Conservation (phyloP, 495 filamentous ascomycete genomes). For the Beverwykella pulmonaria region DNA sequence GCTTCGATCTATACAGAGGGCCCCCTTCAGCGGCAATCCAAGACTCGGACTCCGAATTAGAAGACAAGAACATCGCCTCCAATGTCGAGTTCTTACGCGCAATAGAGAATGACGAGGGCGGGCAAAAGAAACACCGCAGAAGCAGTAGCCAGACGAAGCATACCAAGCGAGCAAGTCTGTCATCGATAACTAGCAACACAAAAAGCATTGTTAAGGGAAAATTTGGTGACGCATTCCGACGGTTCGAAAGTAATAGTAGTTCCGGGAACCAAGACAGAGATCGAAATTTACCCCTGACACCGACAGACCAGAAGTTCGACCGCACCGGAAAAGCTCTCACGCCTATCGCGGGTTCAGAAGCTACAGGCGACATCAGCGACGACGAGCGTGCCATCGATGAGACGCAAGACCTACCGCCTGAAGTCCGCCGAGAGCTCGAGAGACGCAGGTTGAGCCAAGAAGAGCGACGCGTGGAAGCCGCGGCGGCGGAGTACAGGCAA, state of each 20-base stretch:
- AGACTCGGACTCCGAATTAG: slow-evolving; percentile 52
- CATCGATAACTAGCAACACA: slow-evolving; percentile 73
- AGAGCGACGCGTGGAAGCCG: slow-evolving; percentile 87
- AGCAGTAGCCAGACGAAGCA: slow-evolving; percentile 64
- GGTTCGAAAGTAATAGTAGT: slow-evolving; percentile 73
- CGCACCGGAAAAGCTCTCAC: slow-evolving; percentile 52
- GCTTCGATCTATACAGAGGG: slow-evolving; percentile 44
- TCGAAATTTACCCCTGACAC: slow-evolving; percentile 28
- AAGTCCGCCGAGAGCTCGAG: slow-evolving; percentile 89
- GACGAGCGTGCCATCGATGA: slow-evolving; percentile 64
- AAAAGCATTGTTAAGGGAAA: slow-evolving; percentile 87
- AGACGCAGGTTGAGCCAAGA: slow-evolving; percentile 80
- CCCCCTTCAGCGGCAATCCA: slow-evolving; percentile 44
- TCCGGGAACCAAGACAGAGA: slow-evolving; percentile 46
- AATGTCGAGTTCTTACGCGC: slow-evolving; percentile 85
- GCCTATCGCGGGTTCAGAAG: slow-evolving; percentile 76
- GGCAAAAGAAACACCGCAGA: slow-evolving; percentile 68
- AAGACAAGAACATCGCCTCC: slow-evolving; percentile 74
- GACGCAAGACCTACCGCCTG: slow-evolving; percentile 75
- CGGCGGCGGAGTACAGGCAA: slow-evolving; percentile 86
- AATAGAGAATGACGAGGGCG: slow-evolving; percentile 71
- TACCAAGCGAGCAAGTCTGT: slow-evolving; percentile 78
- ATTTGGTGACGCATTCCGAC: slow-evolving; percentile 94
- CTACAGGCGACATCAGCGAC: slow-evolving; percentile 69
- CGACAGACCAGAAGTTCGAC: slow-evolving; percentile 33